A percentile compares a stretch with the other conserved stretches of the same genome.
Conservation (phyloP, 169 alveolate species). For the Cryptosporidium ryanae region DNA sequence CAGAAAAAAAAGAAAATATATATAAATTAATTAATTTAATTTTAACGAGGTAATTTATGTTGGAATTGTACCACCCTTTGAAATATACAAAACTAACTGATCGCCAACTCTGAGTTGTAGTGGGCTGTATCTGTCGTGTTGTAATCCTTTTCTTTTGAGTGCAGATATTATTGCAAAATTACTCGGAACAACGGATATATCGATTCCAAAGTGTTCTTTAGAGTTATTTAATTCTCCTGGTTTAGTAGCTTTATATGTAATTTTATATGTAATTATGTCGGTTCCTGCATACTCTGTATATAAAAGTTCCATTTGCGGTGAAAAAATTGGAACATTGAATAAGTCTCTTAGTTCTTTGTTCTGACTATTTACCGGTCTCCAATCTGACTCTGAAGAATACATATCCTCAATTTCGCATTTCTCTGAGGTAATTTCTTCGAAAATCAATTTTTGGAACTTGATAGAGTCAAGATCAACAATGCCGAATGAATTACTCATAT, state of each 20-base stretch:
- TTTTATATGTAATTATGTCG: conserved; percentile 38
- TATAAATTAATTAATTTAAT: not conserved
- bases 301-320: conserved; percentile 28
- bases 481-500: conserved; percentile 66
- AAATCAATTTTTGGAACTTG: conserved; percentile 13
- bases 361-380: conserved; percentile 22
- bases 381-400: conserved; percentile 16
- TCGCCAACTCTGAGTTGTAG: conserved; percentile 63
- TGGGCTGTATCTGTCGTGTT: conserved; percentile 73
- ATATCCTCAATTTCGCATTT: conserved; percentile 63
- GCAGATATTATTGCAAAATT: conserved; percentile 62
- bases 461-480: conserved; percentile 47
- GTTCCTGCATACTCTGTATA: conserved; percentile 62
- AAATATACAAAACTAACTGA: conserved; percentile 50
- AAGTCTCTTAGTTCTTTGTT: conserved; percentile 20
- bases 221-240: conserved; percentile 37
- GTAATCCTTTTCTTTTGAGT: conserved; percentile 59
- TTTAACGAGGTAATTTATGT: not conserved
- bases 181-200: conserved; percentile 45
- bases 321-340: conserved; percentile 31
- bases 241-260: conserved; percentile 32
- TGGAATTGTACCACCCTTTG: conserved; percentile 73
- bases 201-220: conserved; percentile 56
- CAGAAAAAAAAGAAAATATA: too few species aligned
- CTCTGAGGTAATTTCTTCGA: conserved; percentile 27